Evolutionary conservation across 176 grass and related monocot genomes (phyloP).

Genomic region (Triticum dicoccoides): DNA sequence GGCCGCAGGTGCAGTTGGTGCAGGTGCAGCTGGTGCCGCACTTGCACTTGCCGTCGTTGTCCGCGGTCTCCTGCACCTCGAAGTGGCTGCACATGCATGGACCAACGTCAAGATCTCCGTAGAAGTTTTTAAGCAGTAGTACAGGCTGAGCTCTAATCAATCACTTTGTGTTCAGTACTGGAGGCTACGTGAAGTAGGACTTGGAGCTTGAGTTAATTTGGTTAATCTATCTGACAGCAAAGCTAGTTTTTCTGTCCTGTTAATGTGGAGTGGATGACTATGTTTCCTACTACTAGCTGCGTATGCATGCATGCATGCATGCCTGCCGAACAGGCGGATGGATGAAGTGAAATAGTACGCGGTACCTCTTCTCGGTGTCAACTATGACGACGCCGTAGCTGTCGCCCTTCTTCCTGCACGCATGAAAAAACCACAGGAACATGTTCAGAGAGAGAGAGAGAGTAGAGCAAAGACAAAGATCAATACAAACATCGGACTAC

Average conservation of each 20-base stretch:
- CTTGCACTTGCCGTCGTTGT: slow-evolving; percentile 61
- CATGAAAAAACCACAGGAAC: background rate
- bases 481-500: background rate
- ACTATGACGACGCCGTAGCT: slow-evolving; percentile 48
- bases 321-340: no score
- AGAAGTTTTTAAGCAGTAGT: no score
- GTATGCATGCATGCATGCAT: no score
- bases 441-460: slow-evolving; percentile 4
- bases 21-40: slow-evolving; percentile 68
- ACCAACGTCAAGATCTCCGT: background rate
- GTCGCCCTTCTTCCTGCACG: slow-evolving; percentile 72
- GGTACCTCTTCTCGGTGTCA: slow-evolving; percentile 61
- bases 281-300: no score
- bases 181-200: background rate
- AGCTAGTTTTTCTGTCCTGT: background rate
- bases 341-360: background rate
- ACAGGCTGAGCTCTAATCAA: background rate
- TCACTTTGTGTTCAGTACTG: background rate
- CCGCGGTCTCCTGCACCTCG: slow-evolving; percentile 22
- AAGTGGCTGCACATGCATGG: slow-evolving; percentile 40
- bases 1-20: slow-evolving; percentile 52
- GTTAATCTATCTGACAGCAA: background rate
- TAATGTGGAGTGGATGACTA: no score
- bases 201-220: background rate
- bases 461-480: background rate